phyloP scores from a whole-genome alignment of 73 alveolate genomes.

The Symbiodinium natans region DNA sequence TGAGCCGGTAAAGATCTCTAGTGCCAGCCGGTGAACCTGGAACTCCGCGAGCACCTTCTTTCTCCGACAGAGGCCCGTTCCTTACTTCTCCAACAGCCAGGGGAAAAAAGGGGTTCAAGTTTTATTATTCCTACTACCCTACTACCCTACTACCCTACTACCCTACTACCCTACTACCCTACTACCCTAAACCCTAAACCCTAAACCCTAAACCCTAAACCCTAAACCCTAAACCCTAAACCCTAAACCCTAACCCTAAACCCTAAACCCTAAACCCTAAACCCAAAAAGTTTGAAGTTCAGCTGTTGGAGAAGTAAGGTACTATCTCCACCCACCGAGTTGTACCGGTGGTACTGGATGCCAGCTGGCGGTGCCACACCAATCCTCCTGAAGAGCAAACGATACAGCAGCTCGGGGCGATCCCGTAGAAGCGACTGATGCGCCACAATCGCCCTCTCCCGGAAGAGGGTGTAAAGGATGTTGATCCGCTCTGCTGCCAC shows the following conservation, averaged over 20 bases:
- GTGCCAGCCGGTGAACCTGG: no score
- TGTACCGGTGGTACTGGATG: slow-evolving; percentile 48
- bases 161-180: no score
- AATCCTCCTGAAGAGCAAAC: neutral
- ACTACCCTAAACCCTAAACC: no score
- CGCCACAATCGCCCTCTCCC: neutral
- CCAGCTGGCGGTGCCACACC: neutral
- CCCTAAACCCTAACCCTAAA: no score
- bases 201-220: no score
- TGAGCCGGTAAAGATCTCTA: no score
- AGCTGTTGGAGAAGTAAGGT: neutral
- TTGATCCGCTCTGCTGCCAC: slow-evolving; percentile 2
- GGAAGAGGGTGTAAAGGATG: neutral
- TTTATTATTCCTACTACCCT: no score
- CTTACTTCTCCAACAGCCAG: no score
- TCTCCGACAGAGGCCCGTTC: slow-evolving; percentile 21
- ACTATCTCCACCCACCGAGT: slow-evolving; percentile 7
- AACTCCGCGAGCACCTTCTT: slow-evolving; percentile 11
- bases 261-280: no score
- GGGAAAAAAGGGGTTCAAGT: neutral
- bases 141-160: no score
- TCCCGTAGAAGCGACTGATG: neutral
- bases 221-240: no score
- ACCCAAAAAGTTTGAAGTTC: neutral
- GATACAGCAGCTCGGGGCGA: neutral